Conservation (phyloP, 805 yeast genomes). For the Candida railenensis region DNA sequence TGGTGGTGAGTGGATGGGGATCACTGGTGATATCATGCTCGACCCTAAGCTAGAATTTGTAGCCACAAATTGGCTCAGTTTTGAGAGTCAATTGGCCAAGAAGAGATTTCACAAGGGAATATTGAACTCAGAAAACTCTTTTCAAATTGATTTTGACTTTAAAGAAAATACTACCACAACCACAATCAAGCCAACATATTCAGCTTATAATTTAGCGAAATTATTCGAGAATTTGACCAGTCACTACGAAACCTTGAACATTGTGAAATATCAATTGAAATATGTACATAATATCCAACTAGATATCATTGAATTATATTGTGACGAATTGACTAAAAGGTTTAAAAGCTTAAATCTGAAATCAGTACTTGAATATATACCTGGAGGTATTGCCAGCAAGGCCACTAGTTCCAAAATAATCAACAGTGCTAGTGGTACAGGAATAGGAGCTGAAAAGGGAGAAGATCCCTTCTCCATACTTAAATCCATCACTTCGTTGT, state of each 20-base stretch:
- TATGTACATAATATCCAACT: conserved; percentile 61
- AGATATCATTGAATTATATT: conserved; percentile 52
- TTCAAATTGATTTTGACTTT: conserved; percentile 58
- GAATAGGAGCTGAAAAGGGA: conserved; percentile 13
- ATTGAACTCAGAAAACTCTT: conserved; percentile 46
- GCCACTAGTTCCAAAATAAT: conserved; percentile 20
- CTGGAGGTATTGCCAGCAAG: conserved; percentile 22
- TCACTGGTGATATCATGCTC: conserved; percentile 39
- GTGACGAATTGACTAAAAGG: conserved; percentile 39
- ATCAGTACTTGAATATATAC: conserved; percentile 31
- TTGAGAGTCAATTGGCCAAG: conserved; percentile 53
- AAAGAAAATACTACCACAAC: conserved; percentile 13
- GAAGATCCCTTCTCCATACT: conserved; percentile 1
- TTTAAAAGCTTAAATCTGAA: conserved; percentile 39
- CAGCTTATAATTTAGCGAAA: conserved; percentile 57
- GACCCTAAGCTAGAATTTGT: conserved; percentile 27
- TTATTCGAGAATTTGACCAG: conserved; percentile 56
- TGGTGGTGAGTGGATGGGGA: conserved; percentile 43
- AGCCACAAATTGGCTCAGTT: conserved; percentile 48
- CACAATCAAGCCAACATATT: conserved; percentile 51
- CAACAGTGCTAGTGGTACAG: conserved; percentile 28
- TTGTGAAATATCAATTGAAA: conserved; percentile 52
- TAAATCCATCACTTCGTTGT: conserved; percentile 19
- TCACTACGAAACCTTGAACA: conserved; percentile 50
- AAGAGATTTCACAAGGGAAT: conserved; percentile 51